Conservation (phyloP, 2,329 filamentous ascomycete species). For the Sporothrix curviconia region DNA sequence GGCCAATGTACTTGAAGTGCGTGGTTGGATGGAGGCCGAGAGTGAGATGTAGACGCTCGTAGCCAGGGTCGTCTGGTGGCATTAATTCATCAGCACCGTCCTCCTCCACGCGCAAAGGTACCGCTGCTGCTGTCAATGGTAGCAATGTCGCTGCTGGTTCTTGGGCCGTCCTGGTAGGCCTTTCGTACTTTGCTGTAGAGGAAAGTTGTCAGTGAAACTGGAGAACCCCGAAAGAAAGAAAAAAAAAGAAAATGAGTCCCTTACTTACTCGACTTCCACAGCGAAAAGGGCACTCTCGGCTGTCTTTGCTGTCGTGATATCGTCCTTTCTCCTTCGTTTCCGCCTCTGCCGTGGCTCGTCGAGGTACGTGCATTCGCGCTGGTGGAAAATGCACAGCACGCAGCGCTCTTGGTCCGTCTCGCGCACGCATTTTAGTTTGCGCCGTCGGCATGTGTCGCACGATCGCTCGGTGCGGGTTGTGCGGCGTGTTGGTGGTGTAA, state of each 20-base stretch:
- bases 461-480: slow-evolving; percentile 31
- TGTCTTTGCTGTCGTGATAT: neutral
- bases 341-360: slow-evolving; percentile 49
- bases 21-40: slow-evolving; percentile 52
- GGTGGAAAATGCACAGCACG: slow-evolving; percentile 59
- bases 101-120: no score
- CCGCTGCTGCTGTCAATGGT: neutral
- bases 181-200: no score
- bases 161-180: no score
- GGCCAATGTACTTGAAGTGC: slow-evolving; percentile 54
- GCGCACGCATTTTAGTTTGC: slow-evolving; percentile 42
- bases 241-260: no score
- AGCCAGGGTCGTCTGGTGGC: neutral
- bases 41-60: slow-evolving; percentile 33
- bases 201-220: no score
- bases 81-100: slow-evolving; percentile 28
- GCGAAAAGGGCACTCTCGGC: slow-evolving; percentile 30
- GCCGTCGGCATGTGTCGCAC: slow-evolving; percentile 59
- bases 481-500: no score
- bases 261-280: no score
- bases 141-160: no score
- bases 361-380: slow-evolving; percentile 61
- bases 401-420: slow-evolving; percentile 24
- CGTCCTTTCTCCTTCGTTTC: neutral
- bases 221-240: no score